Percentiles rank a stretch among this genome's conserved stretches.
These are phyloP conservation scores for Euphorbia celastroides DNA, from an alignment of 441 rosid genomes.

Conservation along the genomic window DNA sequence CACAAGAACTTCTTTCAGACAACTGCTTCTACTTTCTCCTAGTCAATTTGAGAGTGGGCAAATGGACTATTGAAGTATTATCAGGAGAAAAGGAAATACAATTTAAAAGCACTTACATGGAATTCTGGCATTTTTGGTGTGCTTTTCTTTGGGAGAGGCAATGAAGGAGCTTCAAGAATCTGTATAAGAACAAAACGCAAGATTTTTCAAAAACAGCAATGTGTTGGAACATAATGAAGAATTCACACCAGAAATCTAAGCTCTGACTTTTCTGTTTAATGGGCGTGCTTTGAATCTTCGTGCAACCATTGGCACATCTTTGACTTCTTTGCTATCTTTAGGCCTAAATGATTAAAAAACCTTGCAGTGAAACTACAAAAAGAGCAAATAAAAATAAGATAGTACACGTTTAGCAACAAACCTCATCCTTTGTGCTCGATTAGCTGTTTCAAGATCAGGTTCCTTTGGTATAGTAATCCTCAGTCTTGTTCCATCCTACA, in stretches of 20 bases:
- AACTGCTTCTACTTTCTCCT: not conserved
- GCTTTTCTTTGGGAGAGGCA: conserved; percentile 68
- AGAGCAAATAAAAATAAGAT: not conserved
- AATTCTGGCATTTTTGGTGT: conserved; percentile 69
- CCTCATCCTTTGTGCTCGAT: conserved; percentile 79
- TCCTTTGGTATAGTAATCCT: conserved; percentile 84
- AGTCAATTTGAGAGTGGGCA: not conserved
- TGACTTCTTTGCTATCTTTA: conserved; percentile 40
- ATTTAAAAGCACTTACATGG: conserved; percentile 41
- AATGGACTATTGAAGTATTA: not conserved
- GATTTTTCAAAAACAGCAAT: conserved; percentile 13
- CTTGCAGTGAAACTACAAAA: conserved; percentile 1
- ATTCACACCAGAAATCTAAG: conserved; percentile 8
- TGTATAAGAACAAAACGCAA: conserved; percentile 34
- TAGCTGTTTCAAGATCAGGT: conserved; percentile 84
- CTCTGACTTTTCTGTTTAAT: conserved; percentile 75
- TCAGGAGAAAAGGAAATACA: conserved; percentile 5
- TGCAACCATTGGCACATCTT: conserved; percentile 28
- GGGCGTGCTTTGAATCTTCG: conserved; percentile 86
- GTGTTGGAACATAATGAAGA: not conserved
- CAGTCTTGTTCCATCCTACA: conserved; percentile 54
- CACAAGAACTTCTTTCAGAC: not conserved
- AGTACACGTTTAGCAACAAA: conserved; percentile 23
- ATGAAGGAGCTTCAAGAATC: conserved; percentile 82
- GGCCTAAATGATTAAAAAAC: conserved; percentile 47